Conservation (phyloP, 2,329 filamentous ascomycete genomes). For the Hawksworthiomyces lignivorus region DNA sequence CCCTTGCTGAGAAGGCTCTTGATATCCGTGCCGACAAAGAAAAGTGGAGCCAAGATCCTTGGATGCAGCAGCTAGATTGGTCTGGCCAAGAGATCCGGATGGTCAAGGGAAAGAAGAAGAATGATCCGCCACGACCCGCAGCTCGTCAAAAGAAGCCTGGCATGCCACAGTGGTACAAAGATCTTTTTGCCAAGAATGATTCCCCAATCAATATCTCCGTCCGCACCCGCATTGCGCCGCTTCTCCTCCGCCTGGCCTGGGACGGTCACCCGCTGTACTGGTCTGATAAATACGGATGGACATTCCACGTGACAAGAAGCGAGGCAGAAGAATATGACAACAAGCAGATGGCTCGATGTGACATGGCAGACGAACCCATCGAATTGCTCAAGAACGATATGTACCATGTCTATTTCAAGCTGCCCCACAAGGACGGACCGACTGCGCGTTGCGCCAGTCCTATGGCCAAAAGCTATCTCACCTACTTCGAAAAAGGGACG, state of each 20-base stretch:
- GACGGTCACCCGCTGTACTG: conserved; percentile 83
- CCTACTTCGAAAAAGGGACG: conserved; percentile 84
- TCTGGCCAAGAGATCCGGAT: conserved; percentile 85
- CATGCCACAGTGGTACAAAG: conserved; percentile 94
- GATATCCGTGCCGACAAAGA: conserved; percentile 62
- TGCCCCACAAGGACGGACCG: conserved; percentile 94
- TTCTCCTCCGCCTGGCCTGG: conserved; percentile 80
- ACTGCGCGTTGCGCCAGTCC: conserved; percentile 76
- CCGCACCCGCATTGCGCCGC: conserved; percentile 76
- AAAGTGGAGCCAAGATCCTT: conserved; percentile 72
- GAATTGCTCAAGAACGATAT: conserved; percentile 57
- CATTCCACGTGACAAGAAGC: conserved; percentile 64
- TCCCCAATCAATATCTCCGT: conserved; percentile 71
- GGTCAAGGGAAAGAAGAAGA: conserved; percentile 86
- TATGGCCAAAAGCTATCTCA: conserved; percentile 81
- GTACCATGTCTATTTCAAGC: conserved; percentile 70
- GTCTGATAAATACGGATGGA: conserved; percentile 92
- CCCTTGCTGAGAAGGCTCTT: conserved; percentile 69
- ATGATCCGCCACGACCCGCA: conserved; percentile 67
- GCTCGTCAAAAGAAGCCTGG: conserved; percentile 87
- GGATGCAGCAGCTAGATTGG: conserved; percentile 93
- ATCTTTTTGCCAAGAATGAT: conserved; percentile 65
- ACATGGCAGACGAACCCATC: conserved; percentile 69
- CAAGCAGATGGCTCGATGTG: conserved; percentile 65
- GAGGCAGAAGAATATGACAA: conserved; percentile 59